Evolutionary conservation across 352 stramenopile genomes (phyloP).

Genomic region (Phytophthora cactorum): DNA sequence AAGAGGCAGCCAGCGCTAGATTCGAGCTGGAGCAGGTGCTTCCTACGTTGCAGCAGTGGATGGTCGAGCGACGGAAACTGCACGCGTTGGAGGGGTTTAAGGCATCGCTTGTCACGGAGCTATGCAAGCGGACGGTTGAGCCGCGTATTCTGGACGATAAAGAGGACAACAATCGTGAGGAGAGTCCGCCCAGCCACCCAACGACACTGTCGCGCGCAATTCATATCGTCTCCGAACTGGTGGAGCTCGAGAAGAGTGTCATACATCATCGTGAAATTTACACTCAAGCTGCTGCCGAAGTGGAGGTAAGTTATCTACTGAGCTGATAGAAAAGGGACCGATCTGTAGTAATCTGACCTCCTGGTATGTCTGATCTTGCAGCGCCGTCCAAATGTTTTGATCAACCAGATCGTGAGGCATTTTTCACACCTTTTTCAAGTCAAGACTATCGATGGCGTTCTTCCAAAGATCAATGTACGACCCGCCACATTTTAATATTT

Average conservation of each 20-base stretch:
- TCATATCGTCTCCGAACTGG: constrained; percentile 75
- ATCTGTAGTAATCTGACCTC: constrained; percentile 7
- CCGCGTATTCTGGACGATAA: constrained; percentile 40
- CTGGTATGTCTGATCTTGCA: constrained; percentile 19
- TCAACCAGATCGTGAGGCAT: constrained; percentile 89
- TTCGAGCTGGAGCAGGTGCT: constrained; percentile 80
- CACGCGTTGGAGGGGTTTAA: constrained; percentile 75
- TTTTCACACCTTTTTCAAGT: constrained; percentile 91
- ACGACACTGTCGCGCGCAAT: constrained; percentile 65
- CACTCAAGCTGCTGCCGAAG: constrained; percentile 70
- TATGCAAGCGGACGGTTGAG: constrained; percentile 68
- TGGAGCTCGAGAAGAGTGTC: constrained; percentile 86
- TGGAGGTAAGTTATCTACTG: constrained; percentile 55
- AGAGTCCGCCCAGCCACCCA: constrained; percentile 26
- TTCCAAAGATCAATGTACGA: constrained; percentile 91
- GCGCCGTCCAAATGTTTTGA: constrained; percentile 76
- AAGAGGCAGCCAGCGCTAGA: constrained; percentile 21
- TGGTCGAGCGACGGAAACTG: constrained; percentile 57
- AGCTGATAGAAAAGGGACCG: not conserved
- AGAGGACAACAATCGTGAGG: constrained; percentile 12
- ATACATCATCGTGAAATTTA: constrained; percentile 85
- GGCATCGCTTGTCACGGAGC: constrained; percentile 53
- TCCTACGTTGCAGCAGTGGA: constrained; percentile 77
- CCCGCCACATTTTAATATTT: not conserved
- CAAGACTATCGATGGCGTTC: constrained; percentile 82